phyloP scores from a whole-genome alignment of 1,284 basidiomycete genomes.

The Tremellales sp. region DNA sequence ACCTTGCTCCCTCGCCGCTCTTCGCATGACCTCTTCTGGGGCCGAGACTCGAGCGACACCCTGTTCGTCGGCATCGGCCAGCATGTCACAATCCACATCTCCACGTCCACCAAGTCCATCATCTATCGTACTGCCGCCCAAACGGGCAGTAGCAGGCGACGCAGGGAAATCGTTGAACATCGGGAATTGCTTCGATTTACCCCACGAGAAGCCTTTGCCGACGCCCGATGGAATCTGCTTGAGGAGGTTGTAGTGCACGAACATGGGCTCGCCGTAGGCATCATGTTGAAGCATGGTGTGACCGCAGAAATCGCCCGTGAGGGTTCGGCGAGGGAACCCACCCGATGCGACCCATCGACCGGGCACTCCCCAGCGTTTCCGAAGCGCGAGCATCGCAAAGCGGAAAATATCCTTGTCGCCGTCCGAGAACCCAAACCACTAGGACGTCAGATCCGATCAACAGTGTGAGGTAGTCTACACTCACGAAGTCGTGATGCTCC shows the following conservation, averaged over 20 bases:
- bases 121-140: conserved; percentile 33
- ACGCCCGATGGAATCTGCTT: conserved; percentile 51
- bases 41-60: conserved; percentile 43
- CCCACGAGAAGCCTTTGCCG: conserved; percentile 46
- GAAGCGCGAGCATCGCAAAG: conserved; percentile 50
- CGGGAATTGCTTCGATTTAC: conserved; percentile 45
- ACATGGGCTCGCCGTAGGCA: conserved; percentile 48
- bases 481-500: conserved; percentile 38
- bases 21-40: conserved; percentile 32
- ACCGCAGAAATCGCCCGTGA: conserved; percentile 42
- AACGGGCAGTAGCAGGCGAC: conserved; percentile 26
- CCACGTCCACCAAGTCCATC: conserved; percentile 33
- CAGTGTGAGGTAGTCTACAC: conserved; percentile 1
- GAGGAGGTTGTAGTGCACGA: conserved; percentile 52
- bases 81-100: conserved; percentile 50
- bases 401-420: conserved; percentile 55
- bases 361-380: conserved; percentile 54
- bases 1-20: conserved; percentile 46
- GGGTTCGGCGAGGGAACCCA: conserved; percentile 43
- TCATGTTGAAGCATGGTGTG: conserved; percentile 53
- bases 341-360: conserved; percentile 51
- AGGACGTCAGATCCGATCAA: conserved; percentile 9
- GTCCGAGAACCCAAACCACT: conserved; percentile 53
- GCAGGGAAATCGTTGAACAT: conserved; percentile 39
- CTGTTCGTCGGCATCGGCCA: conserved; percentile 49